These are phyloP conservation scores for Lentinula boryana DNA, from an alignment of 768 basidiomycete genomes.

Conservation along the genomic window DNA sequence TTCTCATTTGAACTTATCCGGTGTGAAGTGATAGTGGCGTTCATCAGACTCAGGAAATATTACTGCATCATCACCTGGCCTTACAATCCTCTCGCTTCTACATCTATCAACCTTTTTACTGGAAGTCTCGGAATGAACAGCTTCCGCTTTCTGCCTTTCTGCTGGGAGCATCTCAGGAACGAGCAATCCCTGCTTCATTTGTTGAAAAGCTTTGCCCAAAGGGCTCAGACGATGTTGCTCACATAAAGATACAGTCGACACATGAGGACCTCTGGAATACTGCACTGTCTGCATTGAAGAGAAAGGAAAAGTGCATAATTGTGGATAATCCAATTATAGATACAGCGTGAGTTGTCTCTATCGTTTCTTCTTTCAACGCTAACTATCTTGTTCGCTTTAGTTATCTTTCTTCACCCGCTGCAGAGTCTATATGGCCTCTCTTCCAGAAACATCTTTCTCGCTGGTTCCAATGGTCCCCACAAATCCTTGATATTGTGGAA, in stretches of 20 bases:
- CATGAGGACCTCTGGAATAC: conserved; percentile 29
- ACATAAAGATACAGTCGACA: conserved; percentile 23
- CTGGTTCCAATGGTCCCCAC: conserved; percentile 36
- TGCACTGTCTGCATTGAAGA: conserved; percentile 24
- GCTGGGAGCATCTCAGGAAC: conserved; percentile 29
- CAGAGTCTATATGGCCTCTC: conserved; percentile 34
- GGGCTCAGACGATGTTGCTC: conserved; percentile 22
- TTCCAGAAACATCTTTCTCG: conserved; percentile 31
- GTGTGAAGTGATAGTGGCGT: neutral
- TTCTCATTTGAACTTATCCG: neutral
- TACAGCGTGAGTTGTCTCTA: conserved; percentile 28
- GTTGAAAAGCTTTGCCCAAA: conserved; percentile 35
- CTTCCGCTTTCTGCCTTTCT: conserved; percentile 41
- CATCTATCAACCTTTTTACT: conserved; percentile 39
- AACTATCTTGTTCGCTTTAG: conserved; percentile 14
- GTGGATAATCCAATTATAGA: conserved; percentile 39
- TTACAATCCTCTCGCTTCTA: conserved; percentile 31
- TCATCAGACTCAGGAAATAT: conserved; percentile 37
- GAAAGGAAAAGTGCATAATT: conserved; percentile 32
- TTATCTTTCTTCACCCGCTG: conserved; percentile 32
- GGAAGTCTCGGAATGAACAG: conserved; percentile 33
- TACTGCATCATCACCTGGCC: conserved; percentile 40
- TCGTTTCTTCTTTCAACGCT: neutral
- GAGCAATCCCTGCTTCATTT: conserved; percentile 23
- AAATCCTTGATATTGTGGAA: conserved; percentile 26